Evolutionary conservation across 176 grass and related monocot species (phyloP), one percentile per base, ranked within the genome.

Genomic region (Carex pumila): DNA sequence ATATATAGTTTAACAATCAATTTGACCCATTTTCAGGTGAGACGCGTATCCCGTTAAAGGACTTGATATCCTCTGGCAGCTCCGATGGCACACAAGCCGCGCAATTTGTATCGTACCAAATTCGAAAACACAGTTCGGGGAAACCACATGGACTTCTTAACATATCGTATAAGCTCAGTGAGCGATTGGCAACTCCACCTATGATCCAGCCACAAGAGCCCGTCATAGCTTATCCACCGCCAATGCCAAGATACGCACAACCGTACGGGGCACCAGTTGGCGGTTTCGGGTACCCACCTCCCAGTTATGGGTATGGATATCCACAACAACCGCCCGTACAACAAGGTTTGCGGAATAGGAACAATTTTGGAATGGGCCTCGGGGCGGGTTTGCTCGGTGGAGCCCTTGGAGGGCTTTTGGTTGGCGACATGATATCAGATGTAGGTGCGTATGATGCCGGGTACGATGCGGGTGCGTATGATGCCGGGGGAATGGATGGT

Each of bases 71-170:
- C 12, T 30, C 83, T 54, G 85, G 68, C 45, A 37, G 30, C 22
- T 59, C 45, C 2, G 11, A 79, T 0, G 78, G 69, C 1, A 15
- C 66, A 29, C 75, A 52, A 4, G 61, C 86, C 21, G 72, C 34
- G n/a, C 90, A 94, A 80, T 83, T 88, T 34, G 87, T 87, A 49
- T 87, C 88, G 7, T 92, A 92, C 87, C 82, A 88, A 85, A 81
- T 97, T 31, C 87, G 81, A 58, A 92, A 87, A 89, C 21, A 82
- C 39, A 52, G 82, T 69, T 90, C 88, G 32, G 57, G 36, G 55
- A 87, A 97, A 82, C 58, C 81, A 2, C 83, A 87, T 7, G 92
- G 94, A 57, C 9, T 67, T 67, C 85, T 94, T 84, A 85, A 90
- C 81, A 64, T 94, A 45, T 92, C 94, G 3, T 91, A 88, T 81